Base-by-base conservation (phyloP, 345 rosid genomes). In the Populus ilicifolia region DNA sequence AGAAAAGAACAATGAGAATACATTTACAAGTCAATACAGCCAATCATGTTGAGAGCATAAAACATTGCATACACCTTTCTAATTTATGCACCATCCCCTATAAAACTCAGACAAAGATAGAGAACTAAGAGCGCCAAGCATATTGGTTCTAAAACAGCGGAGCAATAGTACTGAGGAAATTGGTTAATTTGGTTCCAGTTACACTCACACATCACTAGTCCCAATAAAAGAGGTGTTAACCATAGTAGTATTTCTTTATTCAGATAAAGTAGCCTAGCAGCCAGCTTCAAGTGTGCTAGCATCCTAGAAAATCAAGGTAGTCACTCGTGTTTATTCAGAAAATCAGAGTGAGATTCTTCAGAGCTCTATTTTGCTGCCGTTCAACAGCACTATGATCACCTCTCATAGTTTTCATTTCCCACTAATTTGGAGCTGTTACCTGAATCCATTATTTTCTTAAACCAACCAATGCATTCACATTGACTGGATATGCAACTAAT, bases 1-100 rank as follows among this genome's bases (percentile, higher is more conserved):
- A 56, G 72, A 72, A 59, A 79, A 54, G 41, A 73, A 70, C 70
- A 84, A 70, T 1, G 12, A 50, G 70, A 76, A 67, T 9, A 54
- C 27, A 65, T 14, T 36, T 69, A 44, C 65, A 67, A 30, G 69
- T 63, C 35, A 69, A 75, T 43, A 72, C 63, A 38, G 13, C 68
- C 13, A 59, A 50, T 59, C 70, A 67, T 12, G 59, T 18, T 2
- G 18, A 66, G 61, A 71, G 56, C 43, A 63, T 23, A 77, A 77
- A 67, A 41, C 56, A 59, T 38, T 17, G 38, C 73, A 77, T 3
- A 43, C 11, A 65, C 36, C 70, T 39, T 61, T 50, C 54, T 61
- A 46, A 50, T 17, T 21, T 18, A 69, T 65, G 56, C 25, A 29
- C 17, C 50, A 25, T 39, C 56, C 38, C 35, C 59, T 17, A 38